Base-by-base conservation (phyloP, 1,284 basidiomycete species). In the Laetiporus sulphureus region DNA sequence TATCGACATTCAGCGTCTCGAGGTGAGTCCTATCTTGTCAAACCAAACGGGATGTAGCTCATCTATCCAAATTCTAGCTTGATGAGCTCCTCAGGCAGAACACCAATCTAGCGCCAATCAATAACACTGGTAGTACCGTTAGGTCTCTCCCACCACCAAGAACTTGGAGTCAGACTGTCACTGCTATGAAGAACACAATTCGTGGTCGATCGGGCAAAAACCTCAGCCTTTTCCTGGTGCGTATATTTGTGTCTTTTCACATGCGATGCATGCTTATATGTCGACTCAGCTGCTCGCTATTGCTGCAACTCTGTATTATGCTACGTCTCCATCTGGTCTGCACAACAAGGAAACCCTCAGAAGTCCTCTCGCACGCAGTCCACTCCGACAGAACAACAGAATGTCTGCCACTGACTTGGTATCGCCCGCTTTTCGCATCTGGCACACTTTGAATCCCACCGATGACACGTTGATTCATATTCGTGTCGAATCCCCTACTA, bases 1-100 rank as follows among this genome's bases (percentile, higher is more conserved):
- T 4, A 92, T 95, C 53, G 91, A 95, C 65, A 79, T 94, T 41
- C 90, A 93, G 51, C 81, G 91, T 36, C 67, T 95, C 20, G 91
- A 94, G 69, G 85, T 78, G 49, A 45, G 74, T 61, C 31, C 5
- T 24, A 27, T 32, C 16, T 23, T 10, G 5, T 11, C 36, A 21
- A 20, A 19, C 10, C 20, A n/a, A n/a, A n/a, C n/a, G n/a, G n/a
- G n/a, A n/a, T n/a, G 27, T 35, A 32, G 12, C 24, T n/a, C 24
- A 29, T 13, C 4, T 32, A 38, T 27, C 24, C 12, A 34, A 15
- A 36, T n/a, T 46, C 15, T 49, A 90, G 83, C 69, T 92, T 31
- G 79, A 85, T 46, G 84, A 92, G 56, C 68, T 92, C 4, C 66
- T 92, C 19, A 75, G 78, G 8, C 85, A 87, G 57, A 76, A 82